Conservation (phyloP, 192 early-diverging fungal species). For the Umbelopsis ramanniana region DNA sequence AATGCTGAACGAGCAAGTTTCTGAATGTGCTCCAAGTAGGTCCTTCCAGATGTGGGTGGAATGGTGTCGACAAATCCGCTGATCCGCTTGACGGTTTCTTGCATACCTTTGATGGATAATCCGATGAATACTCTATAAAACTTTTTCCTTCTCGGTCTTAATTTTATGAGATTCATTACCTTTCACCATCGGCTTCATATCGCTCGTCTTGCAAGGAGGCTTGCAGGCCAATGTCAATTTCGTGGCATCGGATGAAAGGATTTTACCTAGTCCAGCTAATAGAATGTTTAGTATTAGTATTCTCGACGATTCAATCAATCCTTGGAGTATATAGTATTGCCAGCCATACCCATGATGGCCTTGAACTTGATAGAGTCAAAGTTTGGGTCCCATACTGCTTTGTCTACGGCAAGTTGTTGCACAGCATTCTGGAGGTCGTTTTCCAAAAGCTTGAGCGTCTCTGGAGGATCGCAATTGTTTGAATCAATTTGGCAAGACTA, state of each 20-base stretch:
- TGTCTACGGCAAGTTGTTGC: neutral
- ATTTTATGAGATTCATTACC: constrained; percentile 16
- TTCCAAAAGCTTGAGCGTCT: neutral
- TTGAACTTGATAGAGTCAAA: constrained; percentile 33
- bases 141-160: neutral
- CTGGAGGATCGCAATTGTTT: neutral
- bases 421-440: constrained; percentile 3
- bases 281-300: neutral
- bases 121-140: neutral
- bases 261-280: constrained; percentile 25
- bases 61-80: constrained; percentile 38
- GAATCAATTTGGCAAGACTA: neutral
- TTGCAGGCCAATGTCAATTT: constrained; percentile 42
- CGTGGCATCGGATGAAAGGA: constrained; percentile 39
- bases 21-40: constrained; percentile 14
- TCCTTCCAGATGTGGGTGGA: neutral
- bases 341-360: constrained; percentile 28
- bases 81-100: constrained; percentile 30
- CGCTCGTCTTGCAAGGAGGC: constrained; percentile 33
- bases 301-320: neutral
- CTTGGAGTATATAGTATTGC: neutral
- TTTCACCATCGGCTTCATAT: constrained; percentile 31
- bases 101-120: constrained; percentile 14
- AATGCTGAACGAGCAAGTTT: constrained; percentile 9
- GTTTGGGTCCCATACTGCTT: neutral